Base-by-base conservation (phyloP, 345 rosid species). In the Corymbia maculata region DNA sequence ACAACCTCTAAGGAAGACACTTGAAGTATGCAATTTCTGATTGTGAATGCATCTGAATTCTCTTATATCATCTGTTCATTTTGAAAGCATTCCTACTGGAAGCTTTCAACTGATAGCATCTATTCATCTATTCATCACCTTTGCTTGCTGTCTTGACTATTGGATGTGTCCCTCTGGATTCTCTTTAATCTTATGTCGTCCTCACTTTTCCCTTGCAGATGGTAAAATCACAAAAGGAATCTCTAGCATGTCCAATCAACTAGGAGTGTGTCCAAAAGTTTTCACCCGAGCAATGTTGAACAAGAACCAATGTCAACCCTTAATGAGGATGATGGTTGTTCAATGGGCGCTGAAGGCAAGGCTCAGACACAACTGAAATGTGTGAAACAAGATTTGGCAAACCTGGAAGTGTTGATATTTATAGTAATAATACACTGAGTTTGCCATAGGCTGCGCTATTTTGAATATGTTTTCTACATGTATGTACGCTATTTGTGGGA, bases 401-500 rank as follows among this genome's bases (percentile, higher is more conserved):
- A 55, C 21, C 61, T 12, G 0, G 0, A 1, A 59, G 61, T 55
- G 61, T 55, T 55, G 61, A 22, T 55, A 0, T 53, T 55, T 55
- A 22, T 22, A 22, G 0, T 21, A 21, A 9, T 55, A 55, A 55
- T 28, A 0, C 61, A 55, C 61, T 55, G 61, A 55, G 28, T 55
- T 59, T 26, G 66, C 13, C 0, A 2, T 59, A 2, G 26, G 24
- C 0, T 26, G 15, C 10, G 14, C 24, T 55, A 59, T 26, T 59
- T 59, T 59, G 30, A 59, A 2, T 12, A 24, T 59, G 66, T 59
- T 26, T 59, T 26, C 14, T 59, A 2, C 66, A 24, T 59, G 66
- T 24, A 59, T 59, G n/a, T 22, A 57, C 30, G 9, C 2, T 59
- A 13, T 26, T 1, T 24, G 3, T 10, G n/a, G 66, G 30, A 0